Percentiles rank a stretch among this genome's conserved stretches.
phyloP scores from a whole-genome alignment of 2,329 filamentous ascomycete species.

The Lanzia echinophila region DNA sequence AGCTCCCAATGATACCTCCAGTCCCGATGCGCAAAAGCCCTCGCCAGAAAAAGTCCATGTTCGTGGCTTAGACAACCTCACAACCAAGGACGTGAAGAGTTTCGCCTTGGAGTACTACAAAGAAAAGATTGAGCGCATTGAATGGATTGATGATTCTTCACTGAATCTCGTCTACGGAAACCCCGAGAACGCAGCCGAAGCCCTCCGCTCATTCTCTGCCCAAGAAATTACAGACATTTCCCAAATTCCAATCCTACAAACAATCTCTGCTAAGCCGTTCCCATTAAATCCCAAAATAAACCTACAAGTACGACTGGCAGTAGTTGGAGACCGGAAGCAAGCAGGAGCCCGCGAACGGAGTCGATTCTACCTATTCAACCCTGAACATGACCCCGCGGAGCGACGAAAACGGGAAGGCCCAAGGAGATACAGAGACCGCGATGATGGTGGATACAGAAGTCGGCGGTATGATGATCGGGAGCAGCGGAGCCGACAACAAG shows the following conservation, averaged over 20 bases:
- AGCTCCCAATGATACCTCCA: slow-evolving; percentile 23
- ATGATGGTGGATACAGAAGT: slow-evolving; percentile 37
- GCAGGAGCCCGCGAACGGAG: slow-evolving; percentile 73
- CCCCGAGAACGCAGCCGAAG: slow-evolving; percentile 45
- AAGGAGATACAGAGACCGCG: slow-evolving; percentile 56
- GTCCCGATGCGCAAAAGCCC: slow-evolving; percentile 20
- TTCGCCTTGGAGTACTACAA: slow-evolving; percentile 66
- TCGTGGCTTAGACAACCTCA: slow-evolving; percentile 73
- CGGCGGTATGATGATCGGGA: slow-evolving; percentile 38
- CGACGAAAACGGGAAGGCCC: slow-evolving; percentile 52
- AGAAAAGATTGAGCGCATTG: slow-evolving; percentile 54
- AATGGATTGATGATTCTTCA: slow-evolving; percentile 94
- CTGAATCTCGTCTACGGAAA: slow-evolving; percentile 76
- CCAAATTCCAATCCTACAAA: slow-evolving; percentile 53
- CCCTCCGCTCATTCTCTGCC: slow-evolving; percentile 46
- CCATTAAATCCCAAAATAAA: slow-evolving; percentile 60
- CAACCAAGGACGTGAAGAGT: slow-evolving; percentile 69
- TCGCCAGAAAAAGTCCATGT: slow-evolving; percentile 48
- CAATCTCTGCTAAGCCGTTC: slow-evolving; percentile 63
- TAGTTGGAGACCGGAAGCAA: slow-evolving; percentile 72
- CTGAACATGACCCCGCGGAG: slow-evolving; percentile 79
- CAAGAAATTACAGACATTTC: slow-evolving; percentile 42
- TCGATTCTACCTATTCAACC: slow-evolving; percentile 87
- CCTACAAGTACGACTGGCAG: slow-evolving; percentile 67
- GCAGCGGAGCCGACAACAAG: slow-evolving; percentile 35